Evolutionary conservation across 2,329 filamentous ascomycete species (phyloP).

Genomic region (Acephala macrosclerotiorum): DNA sequence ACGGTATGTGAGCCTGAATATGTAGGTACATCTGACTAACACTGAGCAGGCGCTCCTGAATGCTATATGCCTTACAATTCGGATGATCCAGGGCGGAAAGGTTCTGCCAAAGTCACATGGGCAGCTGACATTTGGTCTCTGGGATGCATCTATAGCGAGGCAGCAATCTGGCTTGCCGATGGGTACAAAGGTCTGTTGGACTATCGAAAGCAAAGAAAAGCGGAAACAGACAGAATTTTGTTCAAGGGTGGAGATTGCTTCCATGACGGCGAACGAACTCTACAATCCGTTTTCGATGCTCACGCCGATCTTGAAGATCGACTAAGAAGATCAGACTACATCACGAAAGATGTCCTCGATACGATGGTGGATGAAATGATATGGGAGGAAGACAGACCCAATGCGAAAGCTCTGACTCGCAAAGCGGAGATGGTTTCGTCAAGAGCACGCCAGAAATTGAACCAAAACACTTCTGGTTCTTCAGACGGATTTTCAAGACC

Average conservation of each 20-base stretch:
- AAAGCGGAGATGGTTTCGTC: conserved; percentile 34
- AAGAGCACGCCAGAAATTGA: conserved; percentile 30
- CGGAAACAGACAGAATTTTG: conserved; percentile 29
- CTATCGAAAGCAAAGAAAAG: conserved; percentile 35
- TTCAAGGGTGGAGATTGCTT: conserved; percentile 38
- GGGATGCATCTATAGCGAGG: conserved; percentile 45
- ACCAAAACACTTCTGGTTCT: conserved; percentile 16
- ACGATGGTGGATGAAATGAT: conserved; percentile 40
- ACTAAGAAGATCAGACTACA: conserved; percentile 37
- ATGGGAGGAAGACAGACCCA: conserved; percentile 35
- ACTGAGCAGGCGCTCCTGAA: conserved; percentile 43
- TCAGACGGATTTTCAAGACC: conserved; percentile 21
- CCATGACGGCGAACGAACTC: conserved; percentile 41
- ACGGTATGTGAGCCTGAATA: conserved; percentile 25
- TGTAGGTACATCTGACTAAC: conserved; percentile 12
- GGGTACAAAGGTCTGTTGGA: conserved; percentile 37
- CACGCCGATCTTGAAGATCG: conserved; percentile 38
- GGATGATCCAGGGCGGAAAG: conserved; percentile 8
- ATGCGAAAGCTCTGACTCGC: conserved; percentile 31
- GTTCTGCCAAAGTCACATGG: conserved; percentile 19
- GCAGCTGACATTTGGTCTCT: conserved; percentile 46
- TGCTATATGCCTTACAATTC: conserved; percentile 30
- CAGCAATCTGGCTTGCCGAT: conserved; percentile 38
- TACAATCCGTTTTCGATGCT: conserved; percentile 37
- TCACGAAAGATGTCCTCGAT: conserved; percentile 38